Conservation (phyloP, 495 filamentous ascomycete species). For the Penicillium subrubescens region DNA sequence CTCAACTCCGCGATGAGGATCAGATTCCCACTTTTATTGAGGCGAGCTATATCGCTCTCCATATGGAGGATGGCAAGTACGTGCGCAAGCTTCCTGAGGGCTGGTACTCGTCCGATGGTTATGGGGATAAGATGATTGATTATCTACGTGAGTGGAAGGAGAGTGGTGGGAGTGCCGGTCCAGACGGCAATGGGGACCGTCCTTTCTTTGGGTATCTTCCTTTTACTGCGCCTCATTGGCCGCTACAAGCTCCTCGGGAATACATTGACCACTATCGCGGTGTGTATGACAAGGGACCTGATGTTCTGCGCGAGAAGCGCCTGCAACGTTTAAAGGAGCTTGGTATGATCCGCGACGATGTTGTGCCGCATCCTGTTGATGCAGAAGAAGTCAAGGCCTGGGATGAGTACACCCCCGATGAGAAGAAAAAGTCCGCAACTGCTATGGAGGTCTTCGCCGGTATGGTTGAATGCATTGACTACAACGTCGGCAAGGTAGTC, state of each 20-base stretch:
- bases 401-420: conserved; percentile 51
- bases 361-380: conserved; percentile 55
- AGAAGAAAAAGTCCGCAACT: conserved; percentile 53
- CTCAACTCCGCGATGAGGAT: conserved; percentile 49
- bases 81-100: conserved; percentile 54
- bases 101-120: conserved; percentile 59
- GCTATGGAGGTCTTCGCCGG: conserved; percentile 65
- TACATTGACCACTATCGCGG: conserved; percentile 57
- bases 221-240: conserved; percentile 65
- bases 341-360: conserved; percentile 53
- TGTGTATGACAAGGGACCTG: conserved; percentile 58
- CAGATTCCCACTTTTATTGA: conserved; percentile 54
- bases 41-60: conserved; percentile 56
- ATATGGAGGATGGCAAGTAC: conserved; percentile 61
- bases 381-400: conserved; percentile 57
- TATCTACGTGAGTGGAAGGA: conserved; percentile 56
- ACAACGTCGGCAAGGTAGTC: conserved; percentile 61
- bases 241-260: conserved; percentile 57
- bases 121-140: conserved; percentile 54
- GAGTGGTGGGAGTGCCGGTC: conserved; percentile 32
- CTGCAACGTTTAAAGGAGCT: conserved; percentile 53
- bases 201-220: conserved; percentile 65
- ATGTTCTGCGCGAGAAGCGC: conserved; percentile 53
- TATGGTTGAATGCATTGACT: conserved; percentile 66
- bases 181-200: conserved; percentile 40